Evolutionary conservation across 75 land plant species (phyloP).

Genomic region (Cunninghamia lanceolata): DNA sequence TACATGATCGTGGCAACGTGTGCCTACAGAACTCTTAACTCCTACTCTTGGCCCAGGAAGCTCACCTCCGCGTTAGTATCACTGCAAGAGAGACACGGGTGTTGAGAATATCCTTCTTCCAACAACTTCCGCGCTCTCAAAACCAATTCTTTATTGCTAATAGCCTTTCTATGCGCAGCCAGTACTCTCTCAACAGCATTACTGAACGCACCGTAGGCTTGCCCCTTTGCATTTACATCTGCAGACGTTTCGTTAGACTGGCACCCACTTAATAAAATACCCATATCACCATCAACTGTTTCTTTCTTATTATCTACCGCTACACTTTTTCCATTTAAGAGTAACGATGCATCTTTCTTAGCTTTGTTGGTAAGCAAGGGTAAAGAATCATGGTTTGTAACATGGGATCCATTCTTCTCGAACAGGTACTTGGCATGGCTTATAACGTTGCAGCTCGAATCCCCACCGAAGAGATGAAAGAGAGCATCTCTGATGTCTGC

Average conservation of each 20-base stretch:
- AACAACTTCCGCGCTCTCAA: conserved; percentile 52
- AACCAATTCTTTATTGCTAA: conserved; percentile 63
- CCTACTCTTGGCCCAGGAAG: conserved; percentile 31
- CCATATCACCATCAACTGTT: conserved; percentile 34
- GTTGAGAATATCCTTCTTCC: conserved; percentile 57
- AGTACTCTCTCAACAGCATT: neutral
- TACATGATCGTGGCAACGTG: no score
- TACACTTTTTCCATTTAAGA: neutral
- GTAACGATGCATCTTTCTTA: neutral
- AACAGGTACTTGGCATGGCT: neutral
- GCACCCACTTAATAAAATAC: conserved; percentile 89
- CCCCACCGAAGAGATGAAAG: conserved; percentile 27
- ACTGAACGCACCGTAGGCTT: neutral
- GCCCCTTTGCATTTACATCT: neutral
- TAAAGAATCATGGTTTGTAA: no score
- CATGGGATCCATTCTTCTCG: conserved; percentile 6
- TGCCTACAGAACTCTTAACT: no score
- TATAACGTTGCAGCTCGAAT: conserved; percentile 29
- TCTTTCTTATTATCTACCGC: neutral
- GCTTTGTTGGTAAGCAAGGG: no score
- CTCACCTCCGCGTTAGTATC: conserved; percentile 54
- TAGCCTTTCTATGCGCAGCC: neutral
- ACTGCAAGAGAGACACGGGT: conserved; percentile 85
- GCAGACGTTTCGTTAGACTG: conserved; percentile 86
- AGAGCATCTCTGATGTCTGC: conserved; percentile 27